Base-by-base conservation (phyloP, 2,329 filamentous ascomycete species). In the Calonectria multiphialidica region DNA sequence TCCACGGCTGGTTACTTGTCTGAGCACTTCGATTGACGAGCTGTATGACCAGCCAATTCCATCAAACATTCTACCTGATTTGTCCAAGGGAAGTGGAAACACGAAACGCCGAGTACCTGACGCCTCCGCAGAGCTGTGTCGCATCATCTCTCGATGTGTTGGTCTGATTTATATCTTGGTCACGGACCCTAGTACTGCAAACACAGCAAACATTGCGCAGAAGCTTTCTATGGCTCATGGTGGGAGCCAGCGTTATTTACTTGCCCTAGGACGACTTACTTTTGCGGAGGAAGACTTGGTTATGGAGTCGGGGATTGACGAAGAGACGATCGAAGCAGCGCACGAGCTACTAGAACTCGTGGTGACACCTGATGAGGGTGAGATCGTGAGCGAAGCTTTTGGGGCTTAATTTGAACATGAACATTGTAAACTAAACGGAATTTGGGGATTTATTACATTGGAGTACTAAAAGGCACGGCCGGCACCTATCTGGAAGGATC, bases 261-360 rank as follows among this genome's bases (percentile, higher is more conserved):
- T 98, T 12, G 91, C 92, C 2, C 86, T 99, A 53, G 95, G 95
- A 0, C 86, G 96, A 49, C 85, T 98, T n/a, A 95, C 94, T 0
- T 98, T 98, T 81, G 93, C 91, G 7, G 91, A 92, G 62, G 95
- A 98, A 73, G 93, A 95, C 35, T 83, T 94, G 10, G 89, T 97
- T 13, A 88, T 97, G 33, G 95, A 98, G 83, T 87, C 88, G 1
- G 93, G 93, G 0, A 93, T 98, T 66, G 93, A 94, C 42, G 90
- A 93, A 33, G 94, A 95, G 74, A 94, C 95, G 1, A 90, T 93
- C 1, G 94, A 96, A 74, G 92, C 93, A 83, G 96, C 97, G 4
- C 93, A 96, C 77, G 91, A 94, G 79, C 86, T 99, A 74, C 83
- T 98, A 45, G 95, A 98, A 81, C 87, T 95, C 72, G 91, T 92